These are phyloP conservation scores for Astrothelium subdiscretum DNA, from an alignment of 495 filamentous ascomycete species.

Conservation along the genomic window DNA sequence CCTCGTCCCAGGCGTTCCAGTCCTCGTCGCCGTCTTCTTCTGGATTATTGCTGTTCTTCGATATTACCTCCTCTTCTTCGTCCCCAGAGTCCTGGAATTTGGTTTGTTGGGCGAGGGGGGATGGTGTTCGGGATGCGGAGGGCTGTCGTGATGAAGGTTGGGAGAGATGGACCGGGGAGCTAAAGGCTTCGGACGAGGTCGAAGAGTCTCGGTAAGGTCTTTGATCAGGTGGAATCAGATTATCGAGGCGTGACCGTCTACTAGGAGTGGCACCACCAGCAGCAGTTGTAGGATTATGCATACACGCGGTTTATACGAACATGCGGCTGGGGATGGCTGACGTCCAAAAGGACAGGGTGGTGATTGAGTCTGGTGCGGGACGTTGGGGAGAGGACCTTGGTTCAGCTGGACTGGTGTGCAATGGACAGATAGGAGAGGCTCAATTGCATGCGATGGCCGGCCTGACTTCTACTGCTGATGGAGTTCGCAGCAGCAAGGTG, in stretches of 20 bases:
- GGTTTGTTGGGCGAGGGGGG: conserved; percentile 5
- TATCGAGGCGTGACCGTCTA: conserved; percentile 4
- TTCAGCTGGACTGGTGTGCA: not conserved
- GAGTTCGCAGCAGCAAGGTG: not conserved
- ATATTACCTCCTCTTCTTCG: conserved; percentile 1
- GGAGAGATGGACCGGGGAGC: conserved; percentile 9
- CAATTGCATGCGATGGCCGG: not conserved
- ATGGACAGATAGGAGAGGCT: not conserved
- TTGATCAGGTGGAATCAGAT: not conserved
- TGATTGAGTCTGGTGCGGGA: not conserved
- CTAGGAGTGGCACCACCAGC: not conserved
- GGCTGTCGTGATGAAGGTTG: conserved; percentile 14
- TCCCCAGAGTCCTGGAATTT: not conserved
- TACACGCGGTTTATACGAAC: conserved; percentile 11
- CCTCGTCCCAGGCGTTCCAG: conserved; percentile 24
- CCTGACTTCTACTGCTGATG: not conserved
- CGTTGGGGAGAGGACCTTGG: no score
- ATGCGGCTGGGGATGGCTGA: not conserved
- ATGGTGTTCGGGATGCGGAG: conserved; percentile 10
- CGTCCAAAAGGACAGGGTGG: not conserved
- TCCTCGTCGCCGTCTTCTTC: conserved; percentile 16
- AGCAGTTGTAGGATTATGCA: conserved; percentile 10
- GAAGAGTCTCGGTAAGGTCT: not conserved
- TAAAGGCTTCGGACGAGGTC: conserved; percentile 7
- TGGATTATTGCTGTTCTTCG: not conserved